Evolutionary conservation across 2,329 filamentous ascomycete genomes (phyloP), one percentile per base, ranked within the genome.

Genomic region (Diaporthe citriasiana): DNA sequence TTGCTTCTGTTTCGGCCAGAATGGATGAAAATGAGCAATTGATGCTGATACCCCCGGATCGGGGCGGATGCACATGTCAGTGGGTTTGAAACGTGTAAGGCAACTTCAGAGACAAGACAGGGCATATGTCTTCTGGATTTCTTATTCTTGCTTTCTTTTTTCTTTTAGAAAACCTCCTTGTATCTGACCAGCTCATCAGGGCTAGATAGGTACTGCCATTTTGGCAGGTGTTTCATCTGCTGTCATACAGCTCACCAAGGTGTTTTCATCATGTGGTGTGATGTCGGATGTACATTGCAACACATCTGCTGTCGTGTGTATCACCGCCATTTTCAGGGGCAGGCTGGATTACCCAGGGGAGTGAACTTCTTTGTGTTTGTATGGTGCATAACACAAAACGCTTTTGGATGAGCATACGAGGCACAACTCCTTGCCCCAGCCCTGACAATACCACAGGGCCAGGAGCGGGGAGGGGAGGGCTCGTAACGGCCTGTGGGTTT

Each of bases 231-330:
- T 75, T 75, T 66, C 56, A 70, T 53, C 22, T 22, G n/a, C 33
- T 42, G 73, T 75, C 56, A 70, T 47, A 75, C 70, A 59, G 40
- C 50, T 38, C 73, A 75, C 56, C 51, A 51, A 47, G 38, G 15
- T 53, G 63, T 15, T 25, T 19, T 30, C 38, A 47, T 66, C n/a
- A 7, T 45, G 33, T 42, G 55, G 33, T 63, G 56, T 22, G 8
- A 51, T 68, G n/a, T 68, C n/a, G 25, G 63, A 47, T 40, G 33
- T 27, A 38, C 47, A 27, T 40, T 53, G 63, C 63, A 53, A 68
- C 47, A 68, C 47, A 9, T 27, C 63, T 51, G 33, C 33, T 68
- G 47, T 47, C 47, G 59, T 25, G 42, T 35, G 60, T 53, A 15
- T 30, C 25, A 19, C 63, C 45, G 15, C 9, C 7, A 19, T 22